Percentiles rank a stretch among this genome's conserved stretches.
Evolutionary conservation across 176 grass and related monocot species (phyloP).

Genomic region (Paspalum vaginatum): DNA sequence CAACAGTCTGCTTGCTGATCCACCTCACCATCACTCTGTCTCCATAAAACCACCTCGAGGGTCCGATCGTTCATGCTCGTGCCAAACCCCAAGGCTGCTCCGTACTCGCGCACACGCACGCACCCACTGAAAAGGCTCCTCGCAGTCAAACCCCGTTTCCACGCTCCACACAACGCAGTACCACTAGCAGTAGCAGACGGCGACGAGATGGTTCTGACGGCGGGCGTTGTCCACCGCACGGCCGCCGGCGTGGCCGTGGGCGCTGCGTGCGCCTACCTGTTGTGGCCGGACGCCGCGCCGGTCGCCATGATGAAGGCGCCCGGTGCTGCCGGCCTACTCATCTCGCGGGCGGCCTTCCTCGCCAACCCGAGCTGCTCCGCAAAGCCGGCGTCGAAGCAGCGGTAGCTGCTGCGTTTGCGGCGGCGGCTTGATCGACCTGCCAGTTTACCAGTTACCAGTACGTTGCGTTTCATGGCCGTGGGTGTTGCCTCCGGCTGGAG

Average conservation of each 20-base stretch:
- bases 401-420: background rate
- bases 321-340: background rate
- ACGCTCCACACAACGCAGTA: no score
- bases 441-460: no score
- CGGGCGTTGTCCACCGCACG: background rate
- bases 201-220: background rate
- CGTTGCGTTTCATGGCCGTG: no score
- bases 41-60: no score
- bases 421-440: no score
- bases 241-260: background rate
- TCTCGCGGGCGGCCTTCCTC: slow-evolving; percentile 32
- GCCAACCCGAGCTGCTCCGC: slow-evolving; percentile 34
- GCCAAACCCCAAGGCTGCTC: no score
- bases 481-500: no score
- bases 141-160: background rate
- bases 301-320: slow-evolving; percentile 43
- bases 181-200: no score
- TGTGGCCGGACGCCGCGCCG: slow-evolving; percentile 28
- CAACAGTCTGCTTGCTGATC: background rate
- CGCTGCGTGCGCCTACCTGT: background rate
- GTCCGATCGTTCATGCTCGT: no score
- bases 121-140: no score
- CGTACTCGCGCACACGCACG: no score
- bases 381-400: background rate
- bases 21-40: background rate